These are phyloP conservation scores for Trichoderma koningii DNA, from an alignment of 2,329 filamentous ascomycete genomes.

Conservation along the genomic window DNA sequence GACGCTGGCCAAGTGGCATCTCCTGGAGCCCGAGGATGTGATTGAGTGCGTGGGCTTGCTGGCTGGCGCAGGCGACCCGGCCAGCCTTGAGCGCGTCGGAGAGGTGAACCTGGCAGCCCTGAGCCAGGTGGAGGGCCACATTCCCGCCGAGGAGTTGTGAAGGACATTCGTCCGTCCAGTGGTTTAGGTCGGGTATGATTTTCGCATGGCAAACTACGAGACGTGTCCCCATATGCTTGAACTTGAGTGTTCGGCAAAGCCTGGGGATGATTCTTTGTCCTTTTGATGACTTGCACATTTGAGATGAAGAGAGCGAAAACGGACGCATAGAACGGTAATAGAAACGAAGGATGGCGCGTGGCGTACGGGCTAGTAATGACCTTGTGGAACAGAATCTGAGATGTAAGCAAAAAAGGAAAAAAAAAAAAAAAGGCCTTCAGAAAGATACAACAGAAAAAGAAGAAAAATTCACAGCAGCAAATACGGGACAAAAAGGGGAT, in stretches of 20 bases:
- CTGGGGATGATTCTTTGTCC: constrained; percentile 8
- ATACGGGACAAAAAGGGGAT: neutral
- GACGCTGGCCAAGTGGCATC: constrained; percentile 85
- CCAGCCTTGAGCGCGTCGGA: constrained; percentile 45
- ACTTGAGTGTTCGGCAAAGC: neutral
- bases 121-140: constrained; percentile 55
- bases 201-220: neutral
- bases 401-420: neutral
- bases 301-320: neutral
- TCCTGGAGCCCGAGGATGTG: constrained; percentile 86
- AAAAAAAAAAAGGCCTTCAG: no score
- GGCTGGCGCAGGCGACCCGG: constrained; percentile 48
- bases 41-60: constrained; percentile 67
- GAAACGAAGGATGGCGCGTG: constrained; percentile 22
- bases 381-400: constrained; percentile 13
- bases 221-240: neutral
- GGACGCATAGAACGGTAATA: constrained; percentile 21
- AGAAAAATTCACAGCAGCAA: neutral
- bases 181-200: neutral
- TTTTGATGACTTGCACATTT: constrained; percentile 5
- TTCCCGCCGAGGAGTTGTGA: constrained; percentile 41
- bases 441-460: no score
- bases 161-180: neutral
- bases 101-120: constrained; percentile 60
- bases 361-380: constrained; percentile 25